These are phyloP conservation scores for Talaromyces rugulosus DNA, from an alignment of 2,329 filamentous ascomycete species.

Conservation along the genomic window DNA sequence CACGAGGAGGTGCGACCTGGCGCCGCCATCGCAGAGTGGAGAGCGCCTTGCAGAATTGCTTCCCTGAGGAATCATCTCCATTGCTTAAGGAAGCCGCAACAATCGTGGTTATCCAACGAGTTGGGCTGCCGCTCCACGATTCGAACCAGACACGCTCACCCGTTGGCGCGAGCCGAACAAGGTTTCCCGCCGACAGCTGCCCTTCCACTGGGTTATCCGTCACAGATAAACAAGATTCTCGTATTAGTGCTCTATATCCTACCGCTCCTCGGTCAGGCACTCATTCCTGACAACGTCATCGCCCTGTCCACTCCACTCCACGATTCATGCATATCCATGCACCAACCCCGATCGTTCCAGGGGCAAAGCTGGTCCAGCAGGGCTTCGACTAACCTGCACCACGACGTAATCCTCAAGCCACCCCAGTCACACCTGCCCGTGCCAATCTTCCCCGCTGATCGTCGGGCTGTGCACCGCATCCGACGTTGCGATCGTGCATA, in stretches of 20 bases:
- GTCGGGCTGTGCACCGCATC: neutral
- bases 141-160: slow-evolving; percentile 52
- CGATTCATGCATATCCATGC: neutral
- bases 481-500: neutral
- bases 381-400: neutral
- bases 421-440: neutral
- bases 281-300: neutral
- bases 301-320: neutral
- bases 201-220: slow-evolving; percentile 40
- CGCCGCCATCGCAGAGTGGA: slow-evolving; percentile 53
- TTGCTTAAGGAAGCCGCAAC: slow-evolving; percentile 51
- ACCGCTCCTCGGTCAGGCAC: too few relatives aligned
- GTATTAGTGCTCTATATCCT: neutral
- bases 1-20: slow-evolving; percentile 48
- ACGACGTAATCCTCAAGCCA: neutral
- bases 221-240: slow-evolving; percentile 27
- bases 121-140: slow-evolving; percentile 49
- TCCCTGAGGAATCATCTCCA: slow-evolving; percentile 53
- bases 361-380: neutral
- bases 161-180: slow-evolving; percentile 34
- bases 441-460: neutral
- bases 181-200: slow-evolving; percentile 32
- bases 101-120: slow-evolving; percentile 54
- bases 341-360: neutral
- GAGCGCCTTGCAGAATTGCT: slow-evolving; percentile 56